Percentiles rank a stretch among this genome's conserved stretches.
phyloP scores from a whole-genome alignment of 2,329 filamentous ascomycete species.

The Rhytidhysteron rufulum region DNA sequence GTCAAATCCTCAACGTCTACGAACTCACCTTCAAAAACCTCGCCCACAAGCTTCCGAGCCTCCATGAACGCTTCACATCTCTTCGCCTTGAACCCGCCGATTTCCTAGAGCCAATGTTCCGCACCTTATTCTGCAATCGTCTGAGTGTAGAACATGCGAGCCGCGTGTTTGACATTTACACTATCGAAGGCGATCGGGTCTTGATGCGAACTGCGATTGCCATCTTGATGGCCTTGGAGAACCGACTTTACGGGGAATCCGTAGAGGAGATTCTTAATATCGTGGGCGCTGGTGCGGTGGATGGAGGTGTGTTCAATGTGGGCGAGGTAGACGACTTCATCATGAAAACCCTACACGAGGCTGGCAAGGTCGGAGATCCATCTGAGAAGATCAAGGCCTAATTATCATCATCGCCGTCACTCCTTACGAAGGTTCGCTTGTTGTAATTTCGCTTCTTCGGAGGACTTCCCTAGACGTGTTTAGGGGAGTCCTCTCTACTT shows the following conservation, averaged over 20 bases:
- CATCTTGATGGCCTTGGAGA: conserved; percentile 53
- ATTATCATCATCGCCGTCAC: too few relatives aligned
- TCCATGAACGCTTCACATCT: conserved; percentile 59
- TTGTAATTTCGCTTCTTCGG: too few relatives aligned
- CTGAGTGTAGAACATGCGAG: conserved; percentile 67
- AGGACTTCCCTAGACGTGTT: too few relatives aligned
- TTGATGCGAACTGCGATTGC: conserved; percentile 70
- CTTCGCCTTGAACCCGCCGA: conserved; percentile 38
- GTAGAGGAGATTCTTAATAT: conserved; percentile 36
- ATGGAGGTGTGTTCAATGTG: background rate
- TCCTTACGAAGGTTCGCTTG: too few relatives aligned
- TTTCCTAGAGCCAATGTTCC: conserved; percentile 61
- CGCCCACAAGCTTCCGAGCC: conserved; percentile 57
- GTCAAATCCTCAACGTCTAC: conserved; percentile 46
- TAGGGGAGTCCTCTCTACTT: too few relatives aligned
- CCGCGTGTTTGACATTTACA: conserved; percentile 76
- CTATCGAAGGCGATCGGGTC: conserved; percentile 74
- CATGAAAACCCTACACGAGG: background rate
- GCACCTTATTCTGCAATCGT: conserved; percentile 57
- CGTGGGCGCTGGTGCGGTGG: background rate
- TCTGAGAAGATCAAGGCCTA: too few relatives aligned
- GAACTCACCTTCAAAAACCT: conserved; percentile 66
- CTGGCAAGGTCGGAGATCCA: background rate
- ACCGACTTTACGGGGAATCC: conserved; percentile 46
- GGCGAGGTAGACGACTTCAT: background rate